Percentiles rank a stretch among this genome's conserved stretches.
These are phyloP conservation scores for Dendrocalamus sinicus DNA, from an alignment of 176 grass and related monocot genomes.

Conservation along the genomic window DNA sequence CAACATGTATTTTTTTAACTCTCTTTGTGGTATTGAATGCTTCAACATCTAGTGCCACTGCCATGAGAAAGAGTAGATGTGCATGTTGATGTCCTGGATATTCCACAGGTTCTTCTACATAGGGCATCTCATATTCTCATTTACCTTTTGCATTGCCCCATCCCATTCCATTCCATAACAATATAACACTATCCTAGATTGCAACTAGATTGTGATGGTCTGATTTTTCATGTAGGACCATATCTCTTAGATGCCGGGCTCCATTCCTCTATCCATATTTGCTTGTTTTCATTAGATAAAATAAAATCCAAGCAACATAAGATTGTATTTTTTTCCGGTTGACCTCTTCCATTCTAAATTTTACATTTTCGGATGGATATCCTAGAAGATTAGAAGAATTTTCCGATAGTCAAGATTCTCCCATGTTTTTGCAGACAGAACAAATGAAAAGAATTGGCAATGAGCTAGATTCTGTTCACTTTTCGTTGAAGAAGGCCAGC, in stretches of 20 bases:
- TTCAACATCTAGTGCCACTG: constrained; percentile 13
- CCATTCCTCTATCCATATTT: constrained; percentile 8
- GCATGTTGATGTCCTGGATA: constrained; percentile 23
- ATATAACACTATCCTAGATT: constrained; percentile 7
- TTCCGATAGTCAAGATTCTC: background rate
- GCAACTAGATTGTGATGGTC: background rate
- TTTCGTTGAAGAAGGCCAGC: constrained; percentile 72
- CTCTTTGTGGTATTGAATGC: constrained; percentile 1
- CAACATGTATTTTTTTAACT: constrained; percentile 1
- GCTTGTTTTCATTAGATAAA: background rate
- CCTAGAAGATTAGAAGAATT: background rate
- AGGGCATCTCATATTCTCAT: constrained; percentile 1
- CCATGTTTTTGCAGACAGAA: constrained; percentile 53
- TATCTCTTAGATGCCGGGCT: background rate
- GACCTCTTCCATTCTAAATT: constrained; percentile 17
- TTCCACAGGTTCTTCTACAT: background rate
- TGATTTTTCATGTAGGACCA: background rate
- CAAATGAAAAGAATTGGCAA: constrained; percentile 65
- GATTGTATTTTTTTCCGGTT: background rate
- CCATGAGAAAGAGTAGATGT: constrained; percentile 14
- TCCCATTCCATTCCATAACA: background rate
- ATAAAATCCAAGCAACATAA: constrained; percentile 1
- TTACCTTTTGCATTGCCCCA: background rate
- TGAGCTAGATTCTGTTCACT: constrained; percentile 71
- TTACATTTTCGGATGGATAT: background rate